Evolutionary conservation across 192 early-diverging fungal genomes (phyloP), one percentile per base, ranked within the genome.

Genomic region (Borealophlyctis nickersoniae): DNA sequence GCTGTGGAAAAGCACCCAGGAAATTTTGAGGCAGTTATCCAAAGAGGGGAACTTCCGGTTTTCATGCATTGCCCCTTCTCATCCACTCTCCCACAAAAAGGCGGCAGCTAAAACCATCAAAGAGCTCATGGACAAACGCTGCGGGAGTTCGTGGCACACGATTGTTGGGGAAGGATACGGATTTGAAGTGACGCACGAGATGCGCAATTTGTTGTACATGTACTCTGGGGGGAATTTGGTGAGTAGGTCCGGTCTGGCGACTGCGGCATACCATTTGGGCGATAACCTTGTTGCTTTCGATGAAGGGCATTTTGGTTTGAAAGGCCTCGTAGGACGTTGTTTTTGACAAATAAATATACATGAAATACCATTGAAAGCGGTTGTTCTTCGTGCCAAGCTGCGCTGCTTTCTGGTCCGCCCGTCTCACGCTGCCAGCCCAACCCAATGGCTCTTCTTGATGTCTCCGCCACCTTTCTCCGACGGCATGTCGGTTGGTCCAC

Each of bases 131-230:
- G 83, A 86, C 65, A 83, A 84, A 62, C 71, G 79, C 32, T 77
- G 75, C 66, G 83, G 83, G 4, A 81, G 67, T 56, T 80, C 81
- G 7, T 86, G 83, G 83, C 83, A 86, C 36, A 75, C 76, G 4
- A 77, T 86, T 13, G 77, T 86, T n/a, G 83, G 83, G 13, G 83
- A 86, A 72, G 83, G 83, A 7, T 86, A 82, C 60, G 83, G 81
- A 16, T 86, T 81, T 66, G 83, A 86, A 61, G 69, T 86, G 29
- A 85, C 83, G 22, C 78, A 85, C 59, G 83, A 85, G 59, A 70
- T 79, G 65, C 49, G 66, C 30, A 83, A 78, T 52, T 57, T 81
- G 45, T 72, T 85, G 60, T 83, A 79, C 65, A 83, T 85, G 81
- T 85, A 81, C 51, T 85, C 83, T 75, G 83, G 81, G 30, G 80